Percentiles rank a stretch among this genome's conserved stretches.
These are phyloP conservation scores for Teratosphaeriaceae sp. DNA, from an alignment of 2,329 filamentous ascomycete species.

Conservation along the genomic window DNA sequence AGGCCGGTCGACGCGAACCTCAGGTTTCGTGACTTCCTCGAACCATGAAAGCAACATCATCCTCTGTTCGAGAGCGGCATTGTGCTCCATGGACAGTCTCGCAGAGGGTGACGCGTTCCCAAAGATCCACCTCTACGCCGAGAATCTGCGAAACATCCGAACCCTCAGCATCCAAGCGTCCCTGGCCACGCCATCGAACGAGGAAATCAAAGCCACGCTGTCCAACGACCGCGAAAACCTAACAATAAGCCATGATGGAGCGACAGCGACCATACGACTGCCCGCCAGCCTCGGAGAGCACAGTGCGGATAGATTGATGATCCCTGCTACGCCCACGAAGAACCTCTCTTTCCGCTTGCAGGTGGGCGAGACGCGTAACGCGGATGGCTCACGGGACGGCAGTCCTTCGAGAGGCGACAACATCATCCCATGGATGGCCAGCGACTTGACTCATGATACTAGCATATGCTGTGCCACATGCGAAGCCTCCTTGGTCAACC, in stretches of 20 bases:
- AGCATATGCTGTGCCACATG: slow-evolving; percentile 25
- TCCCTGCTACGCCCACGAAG: slow-evolving; percentile 42
- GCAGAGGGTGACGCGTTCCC: not conserved
- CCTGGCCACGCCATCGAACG: slow-evolving; percentile 38
- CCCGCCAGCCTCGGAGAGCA: slow-evolving; percentile 39
- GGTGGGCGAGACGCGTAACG: slow-evolving; percentile 35
- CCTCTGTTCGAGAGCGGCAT: not conserved
- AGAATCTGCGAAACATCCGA: slow-evolving; percentile 54
- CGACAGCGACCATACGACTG: slow-evolving; percentile 38
- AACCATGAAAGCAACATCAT: not conserved
- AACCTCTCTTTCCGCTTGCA: slow-evolving; percentile 50
- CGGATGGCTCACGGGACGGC: slow-evolving; percentile 10
- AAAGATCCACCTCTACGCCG: slow-evolving; percentile 48
- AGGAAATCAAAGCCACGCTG: slow-evolving; percentile 38
- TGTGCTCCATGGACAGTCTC: not conserved
- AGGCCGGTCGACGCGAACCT: no score
- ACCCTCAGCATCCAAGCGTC: slow-evolving; percentile 53
- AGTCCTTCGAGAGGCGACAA: slow-evolving; percentile 24
- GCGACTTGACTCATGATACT: slow-evolving; percentile 21
- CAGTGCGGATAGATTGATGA: slow-evolving; percentile 37
- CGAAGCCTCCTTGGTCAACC: slow-evolving; percentile 17
- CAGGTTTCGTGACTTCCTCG: no score
- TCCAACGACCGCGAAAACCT: slow-evolving; percentile 39
- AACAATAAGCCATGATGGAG: slow-evolving; percentile 41
- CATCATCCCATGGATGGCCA: slow-evolving; percentile 40